Percentiles rank a stretch among this genome's conserved stretches.
Evolutionary conservation across 768 basidiomycete genomes (phyloP).

Genomic region (Collybia mongolica): DNA sequence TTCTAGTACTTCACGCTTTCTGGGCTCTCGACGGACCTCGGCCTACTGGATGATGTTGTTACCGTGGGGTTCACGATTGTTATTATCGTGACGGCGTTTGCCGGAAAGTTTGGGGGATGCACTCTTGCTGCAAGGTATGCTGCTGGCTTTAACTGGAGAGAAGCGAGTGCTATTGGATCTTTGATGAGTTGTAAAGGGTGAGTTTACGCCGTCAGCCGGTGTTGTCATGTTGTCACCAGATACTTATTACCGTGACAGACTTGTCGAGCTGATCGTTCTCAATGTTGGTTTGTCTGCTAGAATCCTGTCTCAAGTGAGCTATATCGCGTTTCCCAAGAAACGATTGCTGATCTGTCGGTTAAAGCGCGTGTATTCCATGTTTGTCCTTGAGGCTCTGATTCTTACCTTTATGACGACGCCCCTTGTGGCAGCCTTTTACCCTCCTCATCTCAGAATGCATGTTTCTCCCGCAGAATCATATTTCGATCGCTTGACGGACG

Average conservation of each 20-base stretch:
- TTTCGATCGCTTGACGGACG: constrained; percentile 43
- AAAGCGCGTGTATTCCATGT: constrained; percentile 86
- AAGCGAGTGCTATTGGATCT: constrained; percentile 80
- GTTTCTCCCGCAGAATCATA: constrained; percentile 43
- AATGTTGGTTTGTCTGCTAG: constrained; percentile 87
- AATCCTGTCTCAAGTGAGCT: constrained; percentile 58
- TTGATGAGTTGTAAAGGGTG: constrained; percentile 96
- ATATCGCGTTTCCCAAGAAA: not conserved
- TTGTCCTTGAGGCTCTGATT: constrained; percentile 80
- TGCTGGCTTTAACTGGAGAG: constrained; percentile 79
- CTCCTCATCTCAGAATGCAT: constrained; percentile 53
- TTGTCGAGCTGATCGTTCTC: constrained; percentile 93
- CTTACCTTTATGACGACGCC: constrained; percentile 89
- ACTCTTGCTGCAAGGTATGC: constrained; percentile 59
- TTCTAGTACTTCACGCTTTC: constrained; percentile 87
- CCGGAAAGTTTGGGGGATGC: constrained; percentile 92
- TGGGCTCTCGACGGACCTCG: constrained; percentile 86
- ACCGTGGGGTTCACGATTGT: constrained; percentile 89
- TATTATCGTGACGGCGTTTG: constrained; percentile 75
- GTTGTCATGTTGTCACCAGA: not conserved
- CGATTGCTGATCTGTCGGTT: not conserved
- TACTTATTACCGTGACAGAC: constrained; percentile 32
- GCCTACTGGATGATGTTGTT: constrained; percentile 73
- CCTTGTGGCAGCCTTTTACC: constrained; percentile 66
- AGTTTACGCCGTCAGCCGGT: constrained; percentile 14